These are phyloP conservation scores for Claviceps cyperi DNA, from an alignment of 2,329 filamentous ascomycete species.

Conservation along the genomic window DNA sequence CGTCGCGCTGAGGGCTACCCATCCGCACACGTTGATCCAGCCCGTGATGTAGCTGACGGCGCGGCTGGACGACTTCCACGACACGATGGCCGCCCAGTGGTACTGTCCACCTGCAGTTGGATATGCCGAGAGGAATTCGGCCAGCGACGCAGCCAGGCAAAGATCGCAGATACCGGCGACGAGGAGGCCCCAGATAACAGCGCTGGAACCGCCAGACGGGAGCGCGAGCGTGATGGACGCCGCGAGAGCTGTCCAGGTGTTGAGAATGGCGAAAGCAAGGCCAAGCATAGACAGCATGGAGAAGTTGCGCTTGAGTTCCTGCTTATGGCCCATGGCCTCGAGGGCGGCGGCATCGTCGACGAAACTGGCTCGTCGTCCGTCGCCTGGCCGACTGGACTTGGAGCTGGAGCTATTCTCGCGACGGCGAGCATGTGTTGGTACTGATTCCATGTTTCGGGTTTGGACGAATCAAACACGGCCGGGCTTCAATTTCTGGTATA, in stretches of 20 bases:
- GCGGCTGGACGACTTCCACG: conserved; percentile 44
- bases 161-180: conserved; percentile 54
- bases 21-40: conserved; percentile 61
- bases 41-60: conserved; percentile 56
- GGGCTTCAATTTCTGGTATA: not conserved
- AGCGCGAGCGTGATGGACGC: conserved; percentile 36
- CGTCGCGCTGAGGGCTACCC: conserved; percentile 55
- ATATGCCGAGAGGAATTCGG: conserved; percentile 56
- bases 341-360: conserved; percentile 25
- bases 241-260: conserved; percentile 35
- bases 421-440: not conserved
- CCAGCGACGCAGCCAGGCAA: conserved; percentile 52
- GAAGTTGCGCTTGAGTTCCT: conserved; percentile 36
- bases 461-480: too few relatives aligned
- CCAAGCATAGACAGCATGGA: conserved; percentile 33
- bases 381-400: not conserved
- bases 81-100: conserved; percentile 55
- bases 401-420: not conserved
- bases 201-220: conserved; percentile 54
- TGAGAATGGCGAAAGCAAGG: conserved; percentile 34
- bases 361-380: not conserved
- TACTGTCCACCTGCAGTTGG: conserved; percentile 48
- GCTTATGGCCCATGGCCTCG: conserved; percentile 30
- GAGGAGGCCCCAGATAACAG: conserved; percentile 57
- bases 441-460: not conserved